These are phyloP conservation scores for Nitzschia sp. DNA, from an alignment of 108 stramenopile species.

Conservation along the genomic window DNA sequence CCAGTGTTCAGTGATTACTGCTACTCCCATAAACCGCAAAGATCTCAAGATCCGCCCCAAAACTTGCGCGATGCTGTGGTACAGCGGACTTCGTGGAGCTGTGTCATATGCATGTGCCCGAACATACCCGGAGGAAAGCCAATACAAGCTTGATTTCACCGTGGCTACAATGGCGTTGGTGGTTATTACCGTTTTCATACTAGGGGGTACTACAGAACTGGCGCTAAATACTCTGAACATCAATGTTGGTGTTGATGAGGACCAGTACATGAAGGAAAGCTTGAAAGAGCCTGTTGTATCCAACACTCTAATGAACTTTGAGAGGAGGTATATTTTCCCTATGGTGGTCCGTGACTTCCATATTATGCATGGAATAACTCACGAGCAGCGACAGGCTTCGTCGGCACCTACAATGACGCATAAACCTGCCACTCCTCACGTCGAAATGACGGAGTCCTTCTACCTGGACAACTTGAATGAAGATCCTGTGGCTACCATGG, in stretches of 20 bases:
- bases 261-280: conserved; percentile 46
- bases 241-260: conserved; percentile 61
- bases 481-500: conserved; percentile 18
- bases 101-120: conserved; percentile 78
- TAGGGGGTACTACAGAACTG: conserved; percentile 62
- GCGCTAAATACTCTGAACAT: conserved; percentile 48
- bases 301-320: conserved; percentile 29
- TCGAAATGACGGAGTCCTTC: conserved; percentile 36
- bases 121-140: conserved; percentile 57
- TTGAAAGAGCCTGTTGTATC: conserved; percentile 39
- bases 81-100: conserved; percentile 77
- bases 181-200: conserved; percentile 55
- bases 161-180: conserved; percentile 69
- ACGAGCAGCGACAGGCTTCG: neutral
- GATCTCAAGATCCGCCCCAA: conserved; percentile 54
- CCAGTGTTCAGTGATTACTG: conserved; percentile 20
- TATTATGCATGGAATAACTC: conserved; percentile 29
- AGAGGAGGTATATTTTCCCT: conserved; percentile 34
- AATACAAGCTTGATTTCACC: conserved; percentile 43
- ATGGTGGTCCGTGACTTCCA: conserved; percentile 43
- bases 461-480: conserved; percentile 13
- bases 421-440: conserved; percentile 2
- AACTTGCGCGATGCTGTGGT: conserved; percentile 77
- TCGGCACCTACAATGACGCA: neutral
- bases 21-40: conserved; percentile 32